A percentile compares a stretch with the other conserved stretches of the same genome.
Evolutionary conservation across 129 eudicot species (phyloP).

Genomic region (sunflower (Helianthus annuus)): HanXRQr2.0-SUNRISE NC_035444.2:36837865-36838364

Average conservation of each 20-base stretch:
- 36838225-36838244: slow-evolving; percentile 9
- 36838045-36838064: not conserved
- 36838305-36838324: no score
- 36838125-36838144: slow-evolving; percentile 7
- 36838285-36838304: not conserved
- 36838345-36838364: not conserved
- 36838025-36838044: not conserved
- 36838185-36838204: slow-evolving; percentile 22
- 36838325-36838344: no score
- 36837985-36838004: no score
- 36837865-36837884: no score
- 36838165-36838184: slow-evolving; percentile 19
- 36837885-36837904: no score
- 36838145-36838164: slow-evolving; percentile 9
- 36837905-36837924: no score
- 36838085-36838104: not conserved
- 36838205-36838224: not conserved
- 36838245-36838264: not conserved
- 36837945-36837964: no score
- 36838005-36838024: not conserved
- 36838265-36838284: not conserved
- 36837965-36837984: no score
- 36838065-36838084: not conserved
- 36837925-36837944: no score
- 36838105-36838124: not conserved